Conservation (phyloP, 768 basidiomycete genomes). For the Pulveroboletus sp. region DNA sequence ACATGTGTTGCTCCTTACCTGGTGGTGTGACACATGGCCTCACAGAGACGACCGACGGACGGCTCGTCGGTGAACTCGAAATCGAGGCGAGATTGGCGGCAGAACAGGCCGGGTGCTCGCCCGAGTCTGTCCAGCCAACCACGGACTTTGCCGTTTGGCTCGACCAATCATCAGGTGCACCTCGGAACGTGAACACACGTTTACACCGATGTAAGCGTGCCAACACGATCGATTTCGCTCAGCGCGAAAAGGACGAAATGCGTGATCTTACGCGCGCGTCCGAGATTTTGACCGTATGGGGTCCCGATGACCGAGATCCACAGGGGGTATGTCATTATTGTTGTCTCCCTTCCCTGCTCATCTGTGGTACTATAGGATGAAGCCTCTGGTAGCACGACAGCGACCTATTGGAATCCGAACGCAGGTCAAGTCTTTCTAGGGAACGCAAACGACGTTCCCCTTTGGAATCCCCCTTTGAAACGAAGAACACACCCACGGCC, state of each 20-base stretch:
- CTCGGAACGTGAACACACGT: conserved; percentile 8
- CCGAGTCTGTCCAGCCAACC: neutral
- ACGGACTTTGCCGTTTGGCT: neutral
- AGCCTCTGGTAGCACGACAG: conserved; percentile 32
- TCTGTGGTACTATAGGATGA: conserved; percentile 15
- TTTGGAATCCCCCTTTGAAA: conserved; percentile 29
- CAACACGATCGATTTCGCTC: conserved; percentile 77
- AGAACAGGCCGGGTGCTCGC: neutral
- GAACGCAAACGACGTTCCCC: conserved; percentile 77
- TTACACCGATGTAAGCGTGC: conserved; percentile 30
- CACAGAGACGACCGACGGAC: conserved; percentile 32
- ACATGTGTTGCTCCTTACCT: neutral
- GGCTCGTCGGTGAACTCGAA: conserved; percentile 21
- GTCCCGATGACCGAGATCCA: conserved; percentile 6
- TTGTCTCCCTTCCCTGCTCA: neutral
- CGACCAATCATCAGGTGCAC: neutral
- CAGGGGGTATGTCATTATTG: conserved; percentile 8
- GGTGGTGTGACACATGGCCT: conserved; percentile 18
- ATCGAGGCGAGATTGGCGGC: conserved; percentile 16
- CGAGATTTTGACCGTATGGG: conserved; percentile 60
- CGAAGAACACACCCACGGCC: conserved; percentile 6
- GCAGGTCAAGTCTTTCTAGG: conserved; percentile 76
- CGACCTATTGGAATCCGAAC: conserved; percentile 49
- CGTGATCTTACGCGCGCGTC: conserved; percentile 77
- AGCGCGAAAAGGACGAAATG: conserved; percentile 88